Base-by-base conservation (phyloP, 2,329 filamentous ascomycete species). In the Trichoderma aggressivum region DNA sequence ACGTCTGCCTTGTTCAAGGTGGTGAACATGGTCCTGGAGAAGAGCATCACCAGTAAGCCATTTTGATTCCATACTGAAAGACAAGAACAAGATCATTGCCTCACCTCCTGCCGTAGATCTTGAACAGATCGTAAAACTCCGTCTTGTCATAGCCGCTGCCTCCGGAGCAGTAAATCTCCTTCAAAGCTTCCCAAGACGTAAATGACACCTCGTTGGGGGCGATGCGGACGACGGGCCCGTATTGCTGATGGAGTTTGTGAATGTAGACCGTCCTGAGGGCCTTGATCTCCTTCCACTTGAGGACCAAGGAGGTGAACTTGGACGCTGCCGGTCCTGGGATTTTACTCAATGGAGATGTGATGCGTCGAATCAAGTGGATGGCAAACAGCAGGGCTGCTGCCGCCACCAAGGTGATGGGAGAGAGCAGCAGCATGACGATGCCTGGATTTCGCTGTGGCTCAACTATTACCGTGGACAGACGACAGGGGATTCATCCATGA, bases 81-180 rank as follows among this genome's bases (percentile, higher is more conserved):
- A 26, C 32, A 53, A 24, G 21, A 8, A 26, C 32, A 53, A 24
- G 21, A 8, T 1, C 21, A n/a, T 2, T 8, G 4, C n/a, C 81
- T 70, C 77, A 87, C 86, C 86, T 86, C 72, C 84, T 83, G 12
- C 85, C 86, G 74, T 87, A 90, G 4, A 89, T 82, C 70, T 77
- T 85, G 73, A 91, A 91, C 21, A 91, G 78, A 72, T 88, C 80
- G 75, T 91, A 91, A 74, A 90, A 90, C 70, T 88, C 86, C 0
- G 88, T 89, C 81, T 90, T 91, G 76, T 91, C 87, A 76, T 88
- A 91, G 28, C 88, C 89, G 75, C 87, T 90, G 5, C 88, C 88
- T 0, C 86, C 85, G 0, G 86, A 86, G 74, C 85, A 84, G 78
- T 91, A 91, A 59, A 90, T 90, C 79, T 90, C 87, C 76, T 88